These are phyloP conservation scores for Spathaspora sp. DNA, from an alignment of 1,139 yeast species.

Conservation along the genomic window DNA sequence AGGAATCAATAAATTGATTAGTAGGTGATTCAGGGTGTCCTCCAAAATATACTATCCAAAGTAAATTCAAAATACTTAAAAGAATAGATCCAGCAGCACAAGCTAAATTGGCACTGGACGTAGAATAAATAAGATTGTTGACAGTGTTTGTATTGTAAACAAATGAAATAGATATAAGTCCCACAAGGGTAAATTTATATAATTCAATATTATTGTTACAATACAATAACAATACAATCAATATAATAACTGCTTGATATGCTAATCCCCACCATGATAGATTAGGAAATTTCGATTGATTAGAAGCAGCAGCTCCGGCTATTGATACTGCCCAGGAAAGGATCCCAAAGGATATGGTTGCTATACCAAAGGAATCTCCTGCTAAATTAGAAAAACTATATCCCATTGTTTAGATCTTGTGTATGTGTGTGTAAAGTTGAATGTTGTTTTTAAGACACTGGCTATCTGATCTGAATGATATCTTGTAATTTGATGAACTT, in stretches of 20 bases:
- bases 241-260: slow-evolving; percentile 64
- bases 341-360: slow-evolving; percentile 61
- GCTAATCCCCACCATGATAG: slow-evolving; percentile 99
- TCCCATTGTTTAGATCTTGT: slow-evolving; percentile 25
- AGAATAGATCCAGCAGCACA: slow-evolving; percentile 93
- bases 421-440: too few species aligned
- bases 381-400: slow-evolving; percentile 51
- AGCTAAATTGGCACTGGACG: slow-evolving; percentile 67
- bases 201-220: slow-evolving; percentile 68
- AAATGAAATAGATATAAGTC: slow-evolving; percentile 63
- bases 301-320: slow-evolving; percentile 77
- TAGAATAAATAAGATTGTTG: slow-evolving; percentile 71
- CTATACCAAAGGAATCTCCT: slow-evolving; percentile 70
- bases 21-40: slow-evolving; percentile 78
- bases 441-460: too few species aligned
- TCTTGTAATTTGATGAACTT: too few species aligned
- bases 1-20: slow-evolving; percentile 82
- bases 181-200: slow-evolving; percentile 64
- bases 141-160: slow-evolving; percentile 82
- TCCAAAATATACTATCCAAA: slow-evolving; percentile 87
- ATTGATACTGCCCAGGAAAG: slow-evolving; percentile 83
- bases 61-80: slow-evolving; percentile 71
- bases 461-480: too few species aligned
- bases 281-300: slow-evolving; percentile 58
- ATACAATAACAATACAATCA: slow-evolving; percentile 58